Percentiles rank a stretch among this genome's conserved stretches.
These are phyloP conservation scores for Gossypioides kirkii DNA, from an alignment of 345 rosid species.

Conservation along the genomic window DNA sequence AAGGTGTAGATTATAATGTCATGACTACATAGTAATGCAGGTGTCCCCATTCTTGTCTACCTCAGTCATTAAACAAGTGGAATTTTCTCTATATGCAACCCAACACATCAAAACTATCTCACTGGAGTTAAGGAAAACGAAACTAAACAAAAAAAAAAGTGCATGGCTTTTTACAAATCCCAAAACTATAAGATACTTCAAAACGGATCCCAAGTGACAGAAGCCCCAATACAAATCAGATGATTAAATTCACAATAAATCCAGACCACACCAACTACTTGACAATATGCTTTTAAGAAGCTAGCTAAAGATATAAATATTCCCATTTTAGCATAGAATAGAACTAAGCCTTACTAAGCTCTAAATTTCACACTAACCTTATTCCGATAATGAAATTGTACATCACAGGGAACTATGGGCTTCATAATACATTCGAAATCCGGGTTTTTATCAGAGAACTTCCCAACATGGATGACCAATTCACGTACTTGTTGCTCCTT, in stretches of 20 bases:
- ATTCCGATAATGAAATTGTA: conserved; percentile 80
- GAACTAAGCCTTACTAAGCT: background rate
- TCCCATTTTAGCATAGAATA: background rate
- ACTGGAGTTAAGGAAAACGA: background rate
- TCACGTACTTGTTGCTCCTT: conserved; percentile 82
- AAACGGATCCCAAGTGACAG: background rate
- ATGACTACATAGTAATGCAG: background rate
- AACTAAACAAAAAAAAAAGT: conserved; percentile 3
- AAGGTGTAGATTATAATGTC: background rate
- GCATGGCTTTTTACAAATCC: background rate
- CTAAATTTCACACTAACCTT: conserved; percentile 44
- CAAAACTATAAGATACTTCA: background rate
- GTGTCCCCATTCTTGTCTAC: background rate
- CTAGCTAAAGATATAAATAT: background rate
- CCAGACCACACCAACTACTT: background rate
- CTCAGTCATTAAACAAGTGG: background rate
- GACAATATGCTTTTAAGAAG: background rate
- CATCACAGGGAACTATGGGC: conserved; percentile 76
- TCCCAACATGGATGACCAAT: conserved; percentile 64
- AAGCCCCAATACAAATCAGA: background rate
- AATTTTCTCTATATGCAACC: background rate
- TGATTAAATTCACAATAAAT: background rate
- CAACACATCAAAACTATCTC: background rate
- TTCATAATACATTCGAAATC: conserved; percentile 45
- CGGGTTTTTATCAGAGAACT: conserved; percentile 42